Base-by-base conservation (phyloP, 1,284 basidiomycete species). In the Rhodotorula sp. region DNA sequence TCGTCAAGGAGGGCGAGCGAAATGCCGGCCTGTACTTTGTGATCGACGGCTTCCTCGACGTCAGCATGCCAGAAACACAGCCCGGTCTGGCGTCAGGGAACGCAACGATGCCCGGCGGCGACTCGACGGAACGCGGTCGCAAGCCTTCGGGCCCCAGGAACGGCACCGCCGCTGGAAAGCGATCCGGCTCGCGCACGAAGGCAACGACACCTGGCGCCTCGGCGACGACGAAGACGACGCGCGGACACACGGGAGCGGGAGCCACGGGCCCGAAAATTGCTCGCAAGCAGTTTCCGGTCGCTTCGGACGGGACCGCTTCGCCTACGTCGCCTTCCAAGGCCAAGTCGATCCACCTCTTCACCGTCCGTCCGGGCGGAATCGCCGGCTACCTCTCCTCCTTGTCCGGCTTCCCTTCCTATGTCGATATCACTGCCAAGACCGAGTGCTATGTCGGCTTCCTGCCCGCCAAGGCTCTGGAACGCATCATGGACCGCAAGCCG, bases 381-480 rank as follows among this genome's bases (percentile, higher is more conserved):
- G 95, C 95, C 4, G 96, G 96, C 6, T 99, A 99, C 80, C 85
- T 99, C n/a, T 91, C 94, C 22, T 95, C 94, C 1, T 84, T 99
- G 7, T 92, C 92, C 71, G 90, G 89, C 69, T 92, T 91, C 49
- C 89, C 94, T 24, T 95, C 93, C 10, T 99, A 97, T 80, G 94
- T 98, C 57, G 93, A 95, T 80, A 96, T 99, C 77, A 89, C 86
- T 57, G 94, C 96, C 12, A 98, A 97, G 83, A 98, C 94, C 0
- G 95, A 99, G 80, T 91, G 89, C 17, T 99, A 95, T 77, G 95
- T 99, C 68, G 95, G 95, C 0, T 95, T 95, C 80, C 82, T 99
- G 37, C 92, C 96, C 0, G 88, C 91, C 3, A 86, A 89, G 78
- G 90, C 95, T 1, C 83, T 99, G 55, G 93, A 98, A 78, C 84